phyloP scores from a whole-genome alignment of 352 stramenopile species.

The Blastocystis sp. region DNA sequence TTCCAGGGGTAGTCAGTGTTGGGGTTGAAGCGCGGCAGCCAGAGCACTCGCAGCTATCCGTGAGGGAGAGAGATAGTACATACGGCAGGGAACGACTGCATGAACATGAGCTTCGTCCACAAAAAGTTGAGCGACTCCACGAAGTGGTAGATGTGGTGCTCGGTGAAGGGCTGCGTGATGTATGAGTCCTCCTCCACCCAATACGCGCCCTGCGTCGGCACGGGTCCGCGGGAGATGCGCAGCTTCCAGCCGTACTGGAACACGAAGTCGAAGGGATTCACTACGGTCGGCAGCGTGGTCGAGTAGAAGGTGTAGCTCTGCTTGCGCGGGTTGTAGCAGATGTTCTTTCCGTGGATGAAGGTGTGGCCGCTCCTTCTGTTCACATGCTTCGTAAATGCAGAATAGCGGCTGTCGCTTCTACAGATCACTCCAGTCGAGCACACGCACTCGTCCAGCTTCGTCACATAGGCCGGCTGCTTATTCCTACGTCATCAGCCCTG shows the following conservation, averaged over 20 bases:
- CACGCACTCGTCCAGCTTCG: background rate
- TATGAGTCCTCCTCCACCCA: slow-evolving; percentile 1
- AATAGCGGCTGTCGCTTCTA: too few species aligned
- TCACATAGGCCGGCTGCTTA: background rate
- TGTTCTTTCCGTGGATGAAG: slow-evolving; percentile 51
- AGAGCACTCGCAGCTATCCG: slow-evolving; percentile 23
- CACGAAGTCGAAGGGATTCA: too few species aligned
- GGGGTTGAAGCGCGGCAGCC: slow-evolving; percentile 42
- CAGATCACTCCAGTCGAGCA: background rate
- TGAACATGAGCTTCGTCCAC: slow-evolving; percentile 16
- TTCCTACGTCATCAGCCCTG: background rate
- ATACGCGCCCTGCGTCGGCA: background rate
- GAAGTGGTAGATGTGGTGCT: slow-evolving; percentile 64
- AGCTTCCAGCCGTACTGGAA: slow-evolving; percentile 42
- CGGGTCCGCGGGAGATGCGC: background rate
- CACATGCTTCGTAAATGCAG: too few species aligned
- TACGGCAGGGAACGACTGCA: slow-evolving; percentile 24
- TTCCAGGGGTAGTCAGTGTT: slow-evolving; percentile 21
- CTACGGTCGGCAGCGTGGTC: background rate
- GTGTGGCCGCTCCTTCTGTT: background rate
- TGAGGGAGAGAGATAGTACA: background rate
- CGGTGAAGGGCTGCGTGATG: slow-evolving; percentile 42
- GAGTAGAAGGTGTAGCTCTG: slow-evolving; percentile 3
- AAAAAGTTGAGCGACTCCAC: slow-evolving; percentile 45
- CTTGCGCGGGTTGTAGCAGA: slow-evolving; percentile 19